A percentile compares a stretch with the other conserved stretches of the same genome.
These are phyloP conservation scores for Candida dajiaensis DNA, from an alignment of 805 yeast genomes.

Conservation along the genomic window DNA sequence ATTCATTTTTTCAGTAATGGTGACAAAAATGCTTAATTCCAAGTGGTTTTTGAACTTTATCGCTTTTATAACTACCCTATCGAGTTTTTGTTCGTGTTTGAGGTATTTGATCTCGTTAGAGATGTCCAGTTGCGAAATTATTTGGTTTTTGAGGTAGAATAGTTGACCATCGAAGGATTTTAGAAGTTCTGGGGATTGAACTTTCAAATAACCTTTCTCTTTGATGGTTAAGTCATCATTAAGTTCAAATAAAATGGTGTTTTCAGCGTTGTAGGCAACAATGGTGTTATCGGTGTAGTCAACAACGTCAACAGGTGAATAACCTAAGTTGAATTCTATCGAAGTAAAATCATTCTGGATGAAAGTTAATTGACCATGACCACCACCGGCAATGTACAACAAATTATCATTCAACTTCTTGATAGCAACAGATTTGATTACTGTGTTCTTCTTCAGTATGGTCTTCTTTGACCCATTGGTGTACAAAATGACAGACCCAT, in stretches of 20 bases:
- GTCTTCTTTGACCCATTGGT: slow-evolving; percentile 5
- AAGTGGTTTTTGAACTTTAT: slow-evolving; percentile 19
- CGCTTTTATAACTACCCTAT: slow-evolving; percentile 14
- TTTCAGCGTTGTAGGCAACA: slow-evolving; percentile 17
- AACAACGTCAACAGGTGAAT: slow-evolving; percentile 19
- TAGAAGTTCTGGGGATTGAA: slow-evolving; percentile 9
- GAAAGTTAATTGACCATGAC: slow-evolving; percentile 16
- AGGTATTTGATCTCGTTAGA: not conserved
- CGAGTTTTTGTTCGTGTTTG: slow-evolving; percentile 5
- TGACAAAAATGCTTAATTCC: slow-evolving; percentile 18
- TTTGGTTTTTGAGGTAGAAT: not conserved
- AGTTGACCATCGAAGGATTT: slow-evolving; percentile 1
- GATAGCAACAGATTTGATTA: slow-evolving; percentile 15
- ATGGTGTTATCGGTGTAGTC: slow-evolving; percentile 5
- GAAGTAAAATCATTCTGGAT: not conserved
- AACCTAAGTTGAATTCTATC: slow-evolving; percentile 12
- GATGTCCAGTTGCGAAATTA: not conserved
- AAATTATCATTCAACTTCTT: slow-evolving; percentile 4
- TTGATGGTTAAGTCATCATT: not conserved
- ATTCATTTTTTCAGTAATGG: slow-evolving; percentile 8
- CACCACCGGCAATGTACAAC: slow-evolving; percentile 17
- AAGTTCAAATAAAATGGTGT: slow-evolving; percentile 7
- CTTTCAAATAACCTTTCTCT: slow-evolving; percentile 15
- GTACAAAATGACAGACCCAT: slow-evolving; percentile 13
- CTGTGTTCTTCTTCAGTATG: slow-evolving; percentile 4